These are phyloP conservation scores for Purpureocillium lavendulum DNA, from an alignment of 2,329 filamentous ascomycete genomes.

Conservation along the genomic window DNA sequence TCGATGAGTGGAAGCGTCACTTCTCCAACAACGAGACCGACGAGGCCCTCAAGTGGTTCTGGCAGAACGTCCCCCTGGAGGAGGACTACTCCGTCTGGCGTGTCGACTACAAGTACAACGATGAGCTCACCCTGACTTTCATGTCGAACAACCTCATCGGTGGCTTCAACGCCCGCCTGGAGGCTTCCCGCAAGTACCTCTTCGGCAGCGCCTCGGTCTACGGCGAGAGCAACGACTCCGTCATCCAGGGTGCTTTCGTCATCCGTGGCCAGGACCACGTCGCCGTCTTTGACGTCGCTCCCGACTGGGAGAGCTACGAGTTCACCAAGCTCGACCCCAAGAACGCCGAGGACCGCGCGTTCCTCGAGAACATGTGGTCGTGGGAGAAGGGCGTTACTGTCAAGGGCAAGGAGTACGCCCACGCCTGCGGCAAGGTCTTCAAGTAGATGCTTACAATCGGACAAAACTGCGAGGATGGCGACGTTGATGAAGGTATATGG, in stretches of 20 bases:
- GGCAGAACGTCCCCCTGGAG: constrained; percentile 87
- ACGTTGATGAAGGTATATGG: constrained; percentile 24
- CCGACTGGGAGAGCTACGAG: constrained; percentile 92
- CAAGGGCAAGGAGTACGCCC: constrained; percentile 81
- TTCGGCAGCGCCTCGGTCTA: constrained; percentile 89
- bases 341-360: constrained; percentile 77
- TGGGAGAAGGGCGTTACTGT: constrained; percentile 81
- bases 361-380: constrained; percentile 79
- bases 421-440: constrained; percentile 95
- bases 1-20: constrained; percentile 98
- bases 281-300: constrained; percentile 91
- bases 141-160: constrained; percentile 99
- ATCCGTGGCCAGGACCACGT: constrained; percentile 82
- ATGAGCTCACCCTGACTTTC: constrained; percentile 94
- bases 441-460: constrained; percentile 56
- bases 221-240: constrained; percentile 77
- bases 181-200: constrained; percentile 95
- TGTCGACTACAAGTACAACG: constrained; percentile 97
- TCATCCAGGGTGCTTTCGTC: constrained; percentile 90
- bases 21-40: constrained; percentile 94
- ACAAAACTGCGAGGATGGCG: constrained; percentile 11
- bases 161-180: constrained; percentile 95
- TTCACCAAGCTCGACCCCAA: constrained; percentile 93
- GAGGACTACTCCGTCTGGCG: constrained; percentile 95
- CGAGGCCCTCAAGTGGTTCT: constrained; percentile 92